These are phyloP conservation scores for Aspergillus taichungensis DNA, from an alignment of 495 filamentous ascomycete genomes.

Conservation along the genomic window DNA sequence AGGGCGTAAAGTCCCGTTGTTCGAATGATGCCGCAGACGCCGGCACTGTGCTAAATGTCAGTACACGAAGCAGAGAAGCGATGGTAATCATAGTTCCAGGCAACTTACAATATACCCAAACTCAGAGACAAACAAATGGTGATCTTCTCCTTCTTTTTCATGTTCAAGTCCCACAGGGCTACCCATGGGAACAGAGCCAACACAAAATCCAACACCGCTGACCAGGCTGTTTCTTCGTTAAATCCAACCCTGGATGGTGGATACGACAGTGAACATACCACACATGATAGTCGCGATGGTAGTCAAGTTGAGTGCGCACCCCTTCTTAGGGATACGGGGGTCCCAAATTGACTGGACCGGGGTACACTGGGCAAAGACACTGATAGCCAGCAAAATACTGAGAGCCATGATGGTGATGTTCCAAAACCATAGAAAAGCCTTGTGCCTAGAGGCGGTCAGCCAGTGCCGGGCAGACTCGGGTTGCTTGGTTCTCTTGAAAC, in stretches of 20 bases:
- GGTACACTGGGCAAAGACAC: constrained; percentile 15
- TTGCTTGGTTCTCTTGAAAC: constrained; percentile 13
- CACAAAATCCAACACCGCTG: constrained; percentile 17
- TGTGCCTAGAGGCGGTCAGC: neutral
- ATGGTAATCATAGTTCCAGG: neutral
- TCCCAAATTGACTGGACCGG: constrained; percentile 19
- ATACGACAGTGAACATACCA: constrained; percentile 3
- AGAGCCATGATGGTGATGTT: constrained; percentile 14
- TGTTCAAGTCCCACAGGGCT: constrained; percentile 23
- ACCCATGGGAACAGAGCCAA: constrained; percentile 25
- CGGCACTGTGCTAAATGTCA: constrained; percentile 7
- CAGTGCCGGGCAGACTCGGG: constrained; percentile 16
- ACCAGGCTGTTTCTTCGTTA: constrained; percentile 11
- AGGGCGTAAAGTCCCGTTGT: constrained; percentile 16
- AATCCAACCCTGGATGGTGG: too few relatives aligned
- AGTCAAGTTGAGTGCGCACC: constrained; percentile 21
- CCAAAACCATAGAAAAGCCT: too few relatives aligned
- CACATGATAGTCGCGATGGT: constrained; percentile 21
- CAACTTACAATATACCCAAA: constrained; percentile 17
- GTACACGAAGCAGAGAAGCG: neutral
- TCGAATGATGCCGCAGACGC: constrained; percentile 22
- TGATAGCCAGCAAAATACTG: constrained; percentile 11
- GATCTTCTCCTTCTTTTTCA: constrained; percentile 24
- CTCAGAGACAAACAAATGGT: constrained; percentile 19
- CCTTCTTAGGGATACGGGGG: constrained; percentile 4